Evolutionary conservation across 2,329 filamentous ascomycete species (phyloP), one percentile per base, ranked within the genome.

Genomic region (Penicillium sumatraense): DNA sequence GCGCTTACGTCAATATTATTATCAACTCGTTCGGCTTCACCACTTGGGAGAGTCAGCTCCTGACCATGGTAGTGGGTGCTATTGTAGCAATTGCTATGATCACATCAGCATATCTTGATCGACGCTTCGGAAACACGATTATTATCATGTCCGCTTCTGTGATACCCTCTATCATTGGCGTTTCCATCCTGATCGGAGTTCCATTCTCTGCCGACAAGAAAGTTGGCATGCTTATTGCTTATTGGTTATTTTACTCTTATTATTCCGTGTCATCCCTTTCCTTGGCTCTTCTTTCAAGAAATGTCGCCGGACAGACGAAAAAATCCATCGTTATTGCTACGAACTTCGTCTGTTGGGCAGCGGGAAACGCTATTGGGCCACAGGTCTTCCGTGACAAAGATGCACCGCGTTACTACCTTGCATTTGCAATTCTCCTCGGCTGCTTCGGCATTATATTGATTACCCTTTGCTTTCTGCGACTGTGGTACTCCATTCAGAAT

Each of bases 221-320:
- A 46, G 80, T 86, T 38, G 88, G 88, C 6, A 80, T 91, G 1
- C 75, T 91, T 8, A 83, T 91, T 65, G 83, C 81, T 65, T 91
- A 91, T 78, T 91, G 90, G 75, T 86, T 91, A 57, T 87, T 86
- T 0, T 80, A 90, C 21, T 89, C 86, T 5, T 91, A 91, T 80
- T 91, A 88, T 87, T 86, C 88, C 0, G 87, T 87, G 0, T 83
- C 88, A 63, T 88, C 86, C 1, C 76, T 90, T 13, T 79, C 82
- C 5, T 80, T 90, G 63, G 86, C 85, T 21, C 80, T 90, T 75
- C 79, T 89, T 52, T 84, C 83, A 0, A 81, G 87, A 14, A 90
- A 91, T 66, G 77, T 89, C 6, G 88, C 85, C 24, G 88, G 88
- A 0, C 86, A 89, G 63, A 90, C 88, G 3, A 91, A 91, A 75